A percentile compares a stretch with the other conserved stretches of the same genome.
Evolutionary conservation across 2,329 filamentous ascomycete genomes (phyloP).

Genomic region (Rutstroemia sp.): DNA sequence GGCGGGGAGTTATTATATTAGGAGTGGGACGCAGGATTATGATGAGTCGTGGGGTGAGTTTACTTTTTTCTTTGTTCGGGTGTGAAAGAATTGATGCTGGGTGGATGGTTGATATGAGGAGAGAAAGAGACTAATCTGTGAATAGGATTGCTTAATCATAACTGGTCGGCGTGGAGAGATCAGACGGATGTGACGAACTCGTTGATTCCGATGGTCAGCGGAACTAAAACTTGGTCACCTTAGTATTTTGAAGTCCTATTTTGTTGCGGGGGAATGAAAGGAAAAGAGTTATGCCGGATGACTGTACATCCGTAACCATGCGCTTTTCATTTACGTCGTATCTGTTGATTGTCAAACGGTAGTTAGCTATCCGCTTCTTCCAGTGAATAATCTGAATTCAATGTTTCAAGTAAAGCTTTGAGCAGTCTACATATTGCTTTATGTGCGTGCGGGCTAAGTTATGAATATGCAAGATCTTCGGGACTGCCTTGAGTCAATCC

Average conservation of each 20-base stretch:
- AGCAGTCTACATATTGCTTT: too few species aligned
- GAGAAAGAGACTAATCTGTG: background rate
- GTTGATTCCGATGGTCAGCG: conserved; percentile 1
- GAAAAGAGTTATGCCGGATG: too few species aligned
- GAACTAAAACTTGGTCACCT: conserved; percentile 4
- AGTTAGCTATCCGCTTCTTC: too few species aligned
- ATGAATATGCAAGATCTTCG: too few species aligned
- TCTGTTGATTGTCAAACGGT: too few species aligned
- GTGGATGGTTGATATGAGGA: background rate
- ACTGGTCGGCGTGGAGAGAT: conserved; percentile 7
- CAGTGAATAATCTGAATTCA: too few species aligned
- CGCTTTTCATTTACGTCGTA: too few species aligned
- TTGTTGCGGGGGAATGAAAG: too few species aligned
- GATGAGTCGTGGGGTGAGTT: conserved; percentile 50
- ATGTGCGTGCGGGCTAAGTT: too few species aligned
- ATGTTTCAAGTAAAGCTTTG: too few species aligned
- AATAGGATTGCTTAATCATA: conserved; percentile 4
- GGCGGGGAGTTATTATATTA: conserved; percentile 50
- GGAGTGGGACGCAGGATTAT: conserved; percentile 43
- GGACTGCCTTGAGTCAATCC: too few species aligned
- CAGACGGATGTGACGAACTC: background rate
- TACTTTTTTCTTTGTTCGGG: background rate
- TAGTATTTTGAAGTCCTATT: background rate
- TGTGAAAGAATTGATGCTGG: background rate
- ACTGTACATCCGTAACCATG: too few species aligned